Evolutionary conservation across 257 asterid species (phyloP).

Genomic region (Solanum ossicruentum): DNA sequence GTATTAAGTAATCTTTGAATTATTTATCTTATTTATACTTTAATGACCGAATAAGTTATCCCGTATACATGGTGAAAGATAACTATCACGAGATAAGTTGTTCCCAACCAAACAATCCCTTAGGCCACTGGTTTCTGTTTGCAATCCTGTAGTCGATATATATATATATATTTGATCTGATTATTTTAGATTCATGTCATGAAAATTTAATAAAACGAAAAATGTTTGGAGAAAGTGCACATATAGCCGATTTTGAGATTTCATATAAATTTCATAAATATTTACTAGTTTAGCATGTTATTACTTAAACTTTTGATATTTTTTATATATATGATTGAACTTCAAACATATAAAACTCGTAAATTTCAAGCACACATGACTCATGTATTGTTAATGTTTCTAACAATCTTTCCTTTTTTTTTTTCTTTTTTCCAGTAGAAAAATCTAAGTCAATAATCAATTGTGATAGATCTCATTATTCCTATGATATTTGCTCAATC

Average conservation of each 20-base stretch:
- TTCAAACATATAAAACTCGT: neutral
- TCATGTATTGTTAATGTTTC: neutral
- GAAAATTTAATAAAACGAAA: neutral
- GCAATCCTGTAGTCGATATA: neutral
- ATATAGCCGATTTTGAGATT: too few relatives aligned
- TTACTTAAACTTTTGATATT: neutral
- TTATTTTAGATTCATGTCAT: neutral
- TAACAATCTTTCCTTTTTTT: neutral
- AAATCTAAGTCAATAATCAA: neutral
- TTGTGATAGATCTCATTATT: neutral
- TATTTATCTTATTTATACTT: too few relatives aligned
- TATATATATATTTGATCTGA: neutral
- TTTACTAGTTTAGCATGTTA: neutral
- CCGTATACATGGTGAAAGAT: too few relatives aligned
- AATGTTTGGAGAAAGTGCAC: neutral
- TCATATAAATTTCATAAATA: neutral
- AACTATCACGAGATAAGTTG: too few relatives aligned
- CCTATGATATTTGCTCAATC: slow-evolving; percentile 3
- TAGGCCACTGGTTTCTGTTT: too few relatives aligned
- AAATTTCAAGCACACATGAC: neutral
- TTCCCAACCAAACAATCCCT: too few relatives aligned
- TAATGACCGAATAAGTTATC: too few relatives aligned
- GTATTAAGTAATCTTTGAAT: too few relatives aligned
- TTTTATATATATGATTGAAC: neutral
- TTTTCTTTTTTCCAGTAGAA: neutral